Percentiles rank a stretch among this genome's conserved stretches.
These are phyloP conservation scores for Buddleja alternifolia DNA, from an alignment of 257 asterid genomes.

Conservation along the genomic window DNA sequence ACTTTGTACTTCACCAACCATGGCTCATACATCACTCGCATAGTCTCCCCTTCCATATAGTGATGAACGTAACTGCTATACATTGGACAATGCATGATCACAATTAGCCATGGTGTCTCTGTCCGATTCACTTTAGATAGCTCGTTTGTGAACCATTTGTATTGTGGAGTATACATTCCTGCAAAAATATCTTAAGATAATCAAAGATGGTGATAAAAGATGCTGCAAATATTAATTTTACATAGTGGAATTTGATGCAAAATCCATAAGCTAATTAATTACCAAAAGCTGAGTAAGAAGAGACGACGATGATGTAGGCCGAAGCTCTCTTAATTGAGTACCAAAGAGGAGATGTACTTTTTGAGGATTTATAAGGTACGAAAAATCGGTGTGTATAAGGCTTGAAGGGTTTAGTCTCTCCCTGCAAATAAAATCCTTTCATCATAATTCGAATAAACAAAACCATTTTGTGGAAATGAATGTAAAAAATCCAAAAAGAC, in stretches of 20 bases:
- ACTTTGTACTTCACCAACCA: conserved; percentile 62
- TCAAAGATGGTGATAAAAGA: neutral
- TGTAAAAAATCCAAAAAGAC: no score
- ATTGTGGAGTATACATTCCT: conserved; percentile 70
- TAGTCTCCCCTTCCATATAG: conserved; percentile 74
- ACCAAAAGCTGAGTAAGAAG: conserved; percentile 73
- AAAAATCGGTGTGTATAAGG: conserved; percentile 56
- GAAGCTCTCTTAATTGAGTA: conserved; percentile 77
- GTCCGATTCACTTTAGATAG: conserved; percentile 56
- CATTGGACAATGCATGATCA: conserved; percentile 61
- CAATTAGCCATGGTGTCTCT: conserved; percentile 72
- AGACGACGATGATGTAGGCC: conserved; percentile 61
- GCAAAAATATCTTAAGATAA: neutral
- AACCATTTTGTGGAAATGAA: neutral
- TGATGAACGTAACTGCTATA: conserved; percentile 62
- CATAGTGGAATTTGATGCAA: neutral
- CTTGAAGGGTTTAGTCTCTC: conserved; percentile 60
- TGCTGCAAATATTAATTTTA: neutral
- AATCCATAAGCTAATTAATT: conserved; percentile 13
- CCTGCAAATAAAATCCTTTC: conserved; percentile 40
- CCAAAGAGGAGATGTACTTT: conserved; percentile 67
- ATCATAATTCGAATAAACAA: neutral
- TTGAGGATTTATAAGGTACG: conserved; percentile 52
- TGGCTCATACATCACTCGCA: conserved; percentile 62
- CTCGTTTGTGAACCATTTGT: conserved; percentile 56